These are phyloP conservation scores for Brassica carinata DNA, from an alignment of 345 rosid species.

Conservation along the genomic window DNA sequence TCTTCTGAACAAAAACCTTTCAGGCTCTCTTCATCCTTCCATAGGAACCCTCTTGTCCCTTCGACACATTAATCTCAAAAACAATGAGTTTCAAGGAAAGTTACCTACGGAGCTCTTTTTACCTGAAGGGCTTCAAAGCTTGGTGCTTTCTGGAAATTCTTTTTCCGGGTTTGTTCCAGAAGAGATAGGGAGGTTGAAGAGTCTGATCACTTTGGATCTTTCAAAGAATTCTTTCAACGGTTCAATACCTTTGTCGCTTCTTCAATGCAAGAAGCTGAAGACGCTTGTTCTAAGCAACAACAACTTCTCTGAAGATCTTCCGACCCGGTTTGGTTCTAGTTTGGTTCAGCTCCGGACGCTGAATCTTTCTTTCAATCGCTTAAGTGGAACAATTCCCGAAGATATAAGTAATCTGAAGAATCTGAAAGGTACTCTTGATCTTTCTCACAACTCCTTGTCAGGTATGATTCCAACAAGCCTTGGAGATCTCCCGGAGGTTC, in stretches of 20 bases:
- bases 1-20: constrained; percentile 56
- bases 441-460: constrained; percentile 74
- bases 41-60: constrained; percentile 62
- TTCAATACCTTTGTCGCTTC: constrained; percentile 50
- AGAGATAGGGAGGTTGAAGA: constrained; percentile 56
- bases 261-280: constrained; percentile 58
- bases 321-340: constrained; percentile 45
- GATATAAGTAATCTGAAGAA: constrained; percentile 61
- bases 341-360: constrained; percentile 53
- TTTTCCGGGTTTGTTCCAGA: constrained; percentile 70
- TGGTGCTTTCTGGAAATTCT: constrained; percentile 73
- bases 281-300: constrained; percentile 61
- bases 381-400: constrained; percentile 58
- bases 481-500: constrained; percentile 63
- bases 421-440: constrained; percentile 63
- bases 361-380: constrained; percentile 62
- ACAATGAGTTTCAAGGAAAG: constrained; percentile 63
- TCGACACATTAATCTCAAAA: constrained; percentile 60
- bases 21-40: constrained; percentile 61
- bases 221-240: constrained; percentile 61
- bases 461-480: constrained; percentile 72
- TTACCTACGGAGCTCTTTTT: constrained; percentile 59
- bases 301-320: constrained; percentile 61
- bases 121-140: constrained; percentile 59
- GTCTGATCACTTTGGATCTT: constrained; percentile 60